Evolutionary conservation across 1,139 yeast species (phyloP).

Genomic region (Yamadazyma taylorii): DNA sequence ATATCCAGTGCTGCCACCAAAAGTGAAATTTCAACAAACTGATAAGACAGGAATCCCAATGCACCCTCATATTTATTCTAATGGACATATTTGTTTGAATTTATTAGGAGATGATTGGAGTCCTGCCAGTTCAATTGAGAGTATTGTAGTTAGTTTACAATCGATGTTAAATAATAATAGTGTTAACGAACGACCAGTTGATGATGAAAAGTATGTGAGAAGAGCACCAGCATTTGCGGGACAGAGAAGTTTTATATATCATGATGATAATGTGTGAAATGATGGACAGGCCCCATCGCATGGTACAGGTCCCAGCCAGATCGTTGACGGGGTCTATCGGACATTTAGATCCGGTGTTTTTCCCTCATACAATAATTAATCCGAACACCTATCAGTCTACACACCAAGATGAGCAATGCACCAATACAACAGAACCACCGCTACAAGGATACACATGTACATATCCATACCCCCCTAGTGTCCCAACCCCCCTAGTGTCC

Average conservation of each 20-base stretch:
- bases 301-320: no score
- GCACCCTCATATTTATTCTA: constrained; percentile 73
- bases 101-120: constrained; percentile 70
- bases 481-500: no score
- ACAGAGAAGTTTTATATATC: constrained; percentile 47
- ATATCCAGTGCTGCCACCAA: constrained; percentile 69
- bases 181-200: constrained; percentile 51
- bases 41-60: constrained; percentile 45
- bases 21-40: constrained; percentile 50
- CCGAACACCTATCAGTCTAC: no score
- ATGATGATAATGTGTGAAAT: constrained; percentile 56
- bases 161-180: constrained; percentile 60
- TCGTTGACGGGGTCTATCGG: not conserved
- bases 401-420: no score
- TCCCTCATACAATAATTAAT: no score
- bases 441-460: no score
- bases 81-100: constrained; percentile 73
- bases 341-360: no score
- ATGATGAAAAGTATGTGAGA: constrained; percentile 47
- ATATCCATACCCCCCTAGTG: no score
- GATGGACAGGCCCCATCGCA: no score
- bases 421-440: no score
- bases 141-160: constrained; percentile 59
- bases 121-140: constrained; percentile 61
- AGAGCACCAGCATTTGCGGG: constrained; percentile 62